These are phyloP conservation scores for Gaeumannomyces sp. DNA, from an alignment of 2,329 filamentous ascomycete species.

Conservation along the genomic window DNA sequence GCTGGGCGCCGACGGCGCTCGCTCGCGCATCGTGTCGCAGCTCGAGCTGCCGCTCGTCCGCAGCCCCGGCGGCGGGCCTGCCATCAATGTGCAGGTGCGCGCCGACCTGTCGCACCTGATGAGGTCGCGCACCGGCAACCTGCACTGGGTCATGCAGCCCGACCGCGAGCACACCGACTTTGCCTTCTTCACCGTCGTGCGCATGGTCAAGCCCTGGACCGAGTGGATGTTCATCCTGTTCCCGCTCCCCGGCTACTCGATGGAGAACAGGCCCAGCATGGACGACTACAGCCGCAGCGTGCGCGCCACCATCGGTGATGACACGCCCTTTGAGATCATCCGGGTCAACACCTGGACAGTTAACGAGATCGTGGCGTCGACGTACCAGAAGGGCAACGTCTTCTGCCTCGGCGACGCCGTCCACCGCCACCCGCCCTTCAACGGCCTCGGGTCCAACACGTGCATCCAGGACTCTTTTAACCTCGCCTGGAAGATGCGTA, in stretches of 20 bases:
- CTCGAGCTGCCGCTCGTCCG: slow-evolving; percentile 29
- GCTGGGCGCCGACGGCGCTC: slow-evolving; percentile 51
- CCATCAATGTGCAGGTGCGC: slow-evolving; percentile 33
- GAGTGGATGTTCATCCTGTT: slow-evolving; percentile 57
- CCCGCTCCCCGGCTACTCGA: slow-evolving; percentile 28
- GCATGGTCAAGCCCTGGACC: slow-evolving; percentile 59
- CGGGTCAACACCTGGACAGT: slow-evolving; percentile 52
- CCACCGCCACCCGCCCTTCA: slow-evolving; percentile 51
- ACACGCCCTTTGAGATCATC: slow-evolving; percentile 45
- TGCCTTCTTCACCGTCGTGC: slow-evolving; percentile 41
- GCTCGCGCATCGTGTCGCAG: slow-evolving; percentile 31
- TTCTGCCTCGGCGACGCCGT: slow-evolving; percentile 53
- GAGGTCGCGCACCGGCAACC: slow-evolving; percentile 45
- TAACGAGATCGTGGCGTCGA: slow-evolving; percentile 54
- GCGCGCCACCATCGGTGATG: slow-evolving; percentile 48
- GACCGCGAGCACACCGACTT: slow-evolving; percentile 44
- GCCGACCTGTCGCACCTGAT: slow-evolving; percentile 44
- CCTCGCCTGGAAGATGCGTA: slow-evolving; percentile 49
- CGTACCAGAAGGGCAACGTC: slow-evolving; percentile 33
- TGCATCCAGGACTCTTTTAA: slow-evolving; percentile 53
- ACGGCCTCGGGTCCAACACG: slow-evolving; percentile 52
- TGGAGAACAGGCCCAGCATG: slow-evolving; percentile 30
- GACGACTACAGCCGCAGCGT: slow-evolving; percentile 42
- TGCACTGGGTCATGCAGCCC: slow-evolving; percentile 55
- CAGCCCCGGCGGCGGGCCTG: slow-evolving; percentile 29